Evolutionary conservation across 1,284 basidiomycete genomes (phyloP), one percentile per base, ranked within the genome.

Genomic region (Thecaphora thlaspeos): DNA sequence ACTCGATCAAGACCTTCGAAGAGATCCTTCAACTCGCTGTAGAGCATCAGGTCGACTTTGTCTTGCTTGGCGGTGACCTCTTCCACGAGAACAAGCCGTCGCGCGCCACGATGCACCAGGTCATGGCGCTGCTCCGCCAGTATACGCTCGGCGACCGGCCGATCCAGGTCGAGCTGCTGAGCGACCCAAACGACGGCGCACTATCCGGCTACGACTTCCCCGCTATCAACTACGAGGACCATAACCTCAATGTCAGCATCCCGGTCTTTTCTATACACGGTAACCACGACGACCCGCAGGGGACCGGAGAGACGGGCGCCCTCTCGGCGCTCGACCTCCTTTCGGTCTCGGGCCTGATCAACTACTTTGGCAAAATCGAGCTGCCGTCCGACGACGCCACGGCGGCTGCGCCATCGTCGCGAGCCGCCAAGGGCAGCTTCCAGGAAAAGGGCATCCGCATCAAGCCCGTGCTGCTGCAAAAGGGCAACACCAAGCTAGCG

Each of bases 201-300:
- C 46, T 56, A 19, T 49, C 53, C 9, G 41, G 44, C 23, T 51
- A 30, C 10, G 21, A 55, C 23, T 98, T 97, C 74, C 94, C 95
- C 2, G 89, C 91, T 1, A 82, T 98, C 66, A 99, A 99, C 77
- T 98, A 98, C 73, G 92, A 98, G 80, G 95, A 99, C 74, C 86
- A 87, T 0, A 97, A 98, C 76, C 82, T 97, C 54, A 99, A 98
- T 73, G 84, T 98, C 47, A 87, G 86, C 19, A 90, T 95, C 24
- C 95, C 95, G 2, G 88, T 97, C 21, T 99, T 99, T 80, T 96
- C 93, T 0, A 98, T 99, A 41, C 94, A 99, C 73, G 95, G 94
- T 39, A 99, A 99, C 75, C 95, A 99, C 78, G 95, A 99, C 75
- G 94, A 99, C 70, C 94, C 95, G 28, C 95, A 98, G 80, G 95